Base-by-base conservation (phyloP, 805 yeast species). In the Candida ascalaphidarum region DNA sequence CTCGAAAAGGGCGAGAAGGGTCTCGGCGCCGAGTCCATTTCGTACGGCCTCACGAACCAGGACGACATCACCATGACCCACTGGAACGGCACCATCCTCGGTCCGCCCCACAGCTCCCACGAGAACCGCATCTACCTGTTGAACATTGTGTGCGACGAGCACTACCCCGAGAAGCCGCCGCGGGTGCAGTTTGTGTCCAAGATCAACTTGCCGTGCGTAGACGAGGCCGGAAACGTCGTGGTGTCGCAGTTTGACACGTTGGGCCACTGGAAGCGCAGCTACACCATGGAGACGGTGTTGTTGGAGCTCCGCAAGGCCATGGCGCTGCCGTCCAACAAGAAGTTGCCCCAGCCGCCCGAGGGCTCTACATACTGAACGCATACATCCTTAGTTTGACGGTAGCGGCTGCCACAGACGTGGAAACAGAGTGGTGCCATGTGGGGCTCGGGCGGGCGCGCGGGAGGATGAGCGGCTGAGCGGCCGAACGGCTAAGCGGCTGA, bases 1-100 rank as follows among this genome's bases (percentile, higher is more conserved):
- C 68, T 92, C 40, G 99, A 94, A 55, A 89, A 89, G 47, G 98
- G 98, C 27, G 99, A 92, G 52, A 92, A 92, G 55, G 99, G 98
- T 13, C 65, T 83, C 26, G 96, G 97, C 13, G 92, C 96, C 15
- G 97, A 92, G 55, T 82, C 95, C 11, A 88, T 95, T 52, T 89
- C 97, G 14, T 85, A 92, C 47, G 99, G 99, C 0, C 68, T 92
- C 26, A 77, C 84, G 14, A 89, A 84, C 45, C 77, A 81, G 37
- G 95, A 83, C 45, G 99, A 92, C 52, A 83, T 88, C 41, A 65
- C 86, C 28, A 84, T 92, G 94, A 81, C 95, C 8, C 59, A 80
- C 45, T 92, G 99, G 99, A 92, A 88, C 58, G 98, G 96, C 9
- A 92, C 99, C 19, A 89, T 92, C 29, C 64, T 92, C 39, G 99